A percentile compares a stretch with the other conserved stretches of the same genome.
Evolutionary conservation across 192 early-diverging fungal genomes (phyloP).

Genomic region (Coemansia sp.): DNA sequence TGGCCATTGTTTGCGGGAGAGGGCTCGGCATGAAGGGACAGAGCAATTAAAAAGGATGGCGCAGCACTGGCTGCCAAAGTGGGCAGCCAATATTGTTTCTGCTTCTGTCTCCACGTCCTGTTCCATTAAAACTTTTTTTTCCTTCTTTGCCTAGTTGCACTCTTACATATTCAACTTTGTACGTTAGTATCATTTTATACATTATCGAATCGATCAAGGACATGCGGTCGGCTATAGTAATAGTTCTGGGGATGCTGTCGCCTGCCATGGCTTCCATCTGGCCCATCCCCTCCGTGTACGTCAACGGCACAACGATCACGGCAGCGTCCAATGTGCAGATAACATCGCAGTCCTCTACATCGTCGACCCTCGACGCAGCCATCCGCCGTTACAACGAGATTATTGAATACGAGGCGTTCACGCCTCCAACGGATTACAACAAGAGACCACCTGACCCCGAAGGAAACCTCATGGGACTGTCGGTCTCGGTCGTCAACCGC

Average conservation of each 20-base stretch:
- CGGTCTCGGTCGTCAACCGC: slow-evolving; percentile 50
- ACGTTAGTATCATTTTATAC: not conserved
- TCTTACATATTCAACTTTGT: not conserved
- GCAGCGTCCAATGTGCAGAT: slow-evolving; percentile 30
- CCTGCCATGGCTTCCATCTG: slow-evolving; percentile 34
- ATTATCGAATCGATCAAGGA: slow-evolving; percentile 6
- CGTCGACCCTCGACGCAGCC: slow-evolving; percentile 49
- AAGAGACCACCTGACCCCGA: slow-evolving; percentile 3
- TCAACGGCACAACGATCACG: slow-evolving; percentile 40
- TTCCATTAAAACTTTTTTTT: not conserved
- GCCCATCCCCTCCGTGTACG: slow-evolving; percentile 38
- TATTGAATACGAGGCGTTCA: slow-evolving; percentile 52
- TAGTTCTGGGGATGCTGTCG: slow-evolving; percentile 21
- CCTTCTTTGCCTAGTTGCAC: not conserved
- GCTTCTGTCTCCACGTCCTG: not conserved
- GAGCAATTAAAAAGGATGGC: not conserved
- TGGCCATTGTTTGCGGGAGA: not conserved
- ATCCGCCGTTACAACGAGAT: slow-evolving; percentile 53
- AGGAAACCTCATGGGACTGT: slow-evolving; percentile 36
- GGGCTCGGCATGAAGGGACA: not conserved
- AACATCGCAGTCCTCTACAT: slow-evolving; percentile 50
- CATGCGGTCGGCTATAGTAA: not conserved
- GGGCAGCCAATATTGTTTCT: not conserved
- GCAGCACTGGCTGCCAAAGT: not conserved
- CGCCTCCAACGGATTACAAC: slow-evolving; percentile 52